phyloP scores from a whole-genome alignment of 176 grass and related monocot species.

The Hsuehochloa calcarea region DNA sequence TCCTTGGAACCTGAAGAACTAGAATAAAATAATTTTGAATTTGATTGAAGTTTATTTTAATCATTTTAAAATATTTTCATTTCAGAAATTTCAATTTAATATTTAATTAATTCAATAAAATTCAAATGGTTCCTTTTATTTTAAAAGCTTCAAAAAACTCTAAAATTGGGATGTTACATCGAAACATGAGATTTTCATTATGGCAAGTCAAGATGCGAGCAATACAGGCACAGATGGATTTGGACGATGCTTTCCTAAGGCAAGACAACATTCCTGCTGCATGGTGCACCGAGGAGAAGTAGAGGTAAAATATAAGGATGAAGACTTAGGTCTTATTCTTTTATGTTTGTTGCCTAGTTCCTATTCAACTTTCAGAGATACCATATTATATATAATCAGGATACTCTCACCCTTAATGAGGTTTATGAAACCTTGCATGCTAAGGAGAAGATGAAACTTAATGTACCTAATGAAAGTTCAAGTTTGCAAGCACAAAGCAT shows the following conservation, averaged over 20 bases:
- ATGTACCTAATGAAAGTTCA: not conserved
- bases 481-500: not conserved
- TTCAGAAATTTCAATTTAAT: no score
- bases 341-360: not conserved
- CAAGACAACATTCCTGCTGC: not conserved
- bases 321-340: not conserved
- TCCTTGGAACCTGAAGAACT: no score
- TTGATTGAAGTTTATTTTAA: no score
- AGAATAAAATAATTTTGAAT: no score
- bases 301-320: not conserved
- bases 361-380: not conserved
- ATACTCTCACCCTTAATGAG: slow-evolving; percentile 7
- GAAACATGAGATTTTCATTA: no score
- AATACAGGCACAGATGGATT: no score
- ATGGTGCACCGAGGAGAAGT: not conserved
- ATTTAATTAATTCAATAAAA: no score
- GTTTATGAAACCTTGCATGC: not conserved
- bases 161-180: no score
- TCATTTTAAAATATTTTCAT: no score
- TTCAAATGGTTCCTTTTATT: no score
- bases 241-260: rapidly evolving
- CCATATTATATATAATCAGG: not conserved
- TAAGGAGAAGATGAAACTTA: not conserved
- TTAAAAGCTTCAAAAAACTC: no score
- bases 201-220: no score